Evolutionary conservation across 1,284 basidiomycete genomes (phyloP), one percentile per base, ranked within the genome.

Genomic region (Termitomyces sp.): DNA sequence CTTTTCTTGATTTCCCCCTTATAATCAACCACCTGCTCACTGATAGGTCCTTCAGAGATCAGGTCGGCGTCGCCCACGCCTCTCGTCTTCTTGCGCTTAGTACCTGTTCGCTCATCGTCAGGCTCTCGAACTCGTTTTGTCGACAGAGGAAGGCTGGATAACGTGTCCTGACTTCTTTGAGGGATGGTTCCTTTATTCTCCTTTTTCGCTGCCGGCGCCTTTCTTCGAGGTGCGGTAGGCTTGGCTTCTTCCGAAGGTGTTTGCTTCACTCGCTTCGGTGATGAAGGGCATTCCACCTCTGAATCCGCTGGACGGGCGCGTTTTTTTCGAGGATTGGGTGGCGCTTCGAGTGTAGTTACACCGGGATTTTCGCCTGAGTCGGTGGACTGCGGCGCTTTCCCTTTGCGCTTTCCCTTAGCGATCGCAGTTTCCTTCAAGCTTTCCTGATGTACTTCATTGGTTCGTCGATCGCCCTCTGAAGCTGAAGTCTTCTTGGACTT

Each of bases 81-180:
- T 39, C 40, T 40, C 30, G 50, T 37, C 39, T 47, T 52, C n/a
- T 39, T 38, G 18, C 33, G 33, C 10, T 47, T 47, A 31, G 45
- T 8, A 18, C 7, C 21, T n/a, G n/a, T 4, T 34, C 6, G 30
- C 6, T 46, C 45, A 13, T 31, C 8, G 2, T 30, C 50, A n/a
- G 50, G n/a, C 14, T 42, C 45, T 28, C 50, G 45, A 16, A 39
- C 19, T 13, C 45, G 50, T 30, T 52, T 52, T 14, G 30, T 52
- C 13, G 45, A 35, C 16, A 21, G 38, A 30, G 42, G 43, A 21
- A 11, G 18, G 24, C 28, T 31, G 13, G 46, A 24, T 21, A 13
- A 19, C 6, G 13, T 7, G 8, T 21, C 18, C 11, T 39, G 30
- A 11, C 16, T 21, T 30, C 8, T 8, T 24, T 19, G 9, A 21